These are phyloP conservation scores for Sporodiniella umbellata DNA, from an alignment of 371 early-diverging fungal species.

Conservation along the genomic window DNA sequence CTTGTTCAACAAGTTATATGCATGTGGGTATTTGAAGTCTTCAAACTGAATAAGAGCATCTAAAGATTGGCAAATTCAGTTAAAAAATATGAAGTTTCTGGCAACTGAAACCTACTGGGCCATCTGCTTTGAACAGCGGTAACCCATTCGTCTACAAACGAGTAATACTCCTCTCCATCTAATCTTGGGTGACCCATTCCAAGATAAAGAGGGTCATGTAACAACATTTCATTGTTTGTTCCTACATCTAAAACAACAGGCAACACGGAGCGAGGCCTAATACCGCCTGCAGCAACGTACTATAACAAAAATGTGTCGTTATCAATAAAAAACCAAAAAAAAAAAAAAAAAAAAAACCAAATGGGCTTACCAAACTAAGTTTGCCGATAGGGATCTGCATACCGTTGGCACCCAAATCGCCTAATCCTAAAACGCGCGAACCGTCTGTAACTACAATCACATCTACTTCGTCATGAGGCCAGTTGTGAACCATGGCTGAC, in stretches of 20 bases:
- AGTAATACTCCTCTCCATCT: constrained; percentile 59
- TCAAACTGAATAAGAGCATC: constrained; percentile 55
- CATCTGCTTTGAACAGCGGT: constrained; percentile 57
- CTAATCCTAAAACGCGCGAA: constrained; percentile 62
- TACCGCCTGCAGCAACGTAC: constrained; percentile 66
- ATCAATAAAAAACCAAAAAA: no score
- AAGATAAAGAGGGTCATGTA: constrained; percentile 63
- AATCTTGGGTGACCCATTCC: constrained; percentile 63
- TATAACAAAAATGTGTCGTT: constrained; percentile 4
- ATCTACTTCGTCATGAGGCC: constrained; percentile 58
- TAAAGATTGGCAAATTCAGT: neutral
- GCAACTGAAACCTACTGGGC: constrained; percentile 46
- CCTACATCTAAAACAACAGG: constrained; percentile 69
- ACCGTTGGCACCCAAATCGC: constrained; percentile 69
- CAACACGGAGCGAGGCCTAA: constrained; percentile 58
- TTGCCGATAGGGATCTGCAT: constrained; percentile 69
- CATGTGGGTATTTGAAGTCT: constrained; percentile 55
- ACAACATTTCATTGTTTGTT: constrained; percentile 56
- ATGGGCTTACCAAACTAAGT: constrained; percentile 46
- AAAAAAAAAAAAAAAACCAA: constrained; percentile 12
- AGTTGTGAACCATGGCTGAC: constrained; percentile 59
- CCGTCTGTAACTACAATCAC: constrained; percentile 72
- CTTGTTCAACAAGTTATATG: constrained; percentile 59
- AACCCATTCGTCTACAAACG: constrained; percentile 67
- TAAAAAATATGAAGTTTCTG: neutral